Conservation (phyloP, 2,329 filamentous ascomycete species). For the Hawksworthiomyces lignivorus region DNA sequence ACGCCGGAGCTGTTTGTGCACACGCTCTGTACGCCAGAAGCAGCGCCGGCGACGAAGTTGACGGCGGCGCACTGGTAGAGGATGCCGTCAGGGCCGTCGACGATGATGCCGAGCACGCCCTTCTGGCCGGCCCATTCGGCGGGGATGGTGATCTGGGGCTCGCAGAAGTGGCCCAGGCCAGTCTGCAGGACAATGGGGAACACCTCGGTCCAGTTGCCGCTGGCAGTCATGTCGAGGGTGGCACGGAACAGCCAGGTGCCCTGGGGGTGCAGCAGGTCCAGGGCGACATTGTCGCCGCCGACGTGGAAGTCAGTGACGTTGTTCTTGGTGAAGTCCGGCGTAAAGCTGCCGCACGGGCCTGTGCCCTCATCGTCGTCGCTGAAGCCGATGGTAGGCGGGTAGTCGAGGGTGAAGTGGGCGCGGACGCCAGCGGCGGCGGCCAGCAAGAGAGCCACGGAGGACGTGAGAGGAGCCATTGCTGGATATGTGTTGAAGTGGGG, state of each 20-base stretch:
- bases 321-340: slow-evolving; percentile 32
- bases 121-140: slow-evolving; percentile 44
- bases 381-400: slow-evolving; percentile 39
- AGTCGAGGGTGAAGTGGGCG: slow-evolving; percentile 48
- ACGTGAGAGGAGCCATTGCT: slow-evolving; percentile 30
- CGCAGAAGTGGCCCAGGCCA: slow-evolving; percentile 47
- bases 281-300: slow-evolving; percentile 44
- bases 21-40: slow-evolving; percentile 13
- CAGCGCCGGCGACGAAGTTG: slow-evolving; percentile 42
- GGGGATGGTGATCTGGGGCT: slow-evolving; percentile 40
- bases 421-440: slow-evolving; percentile 32
- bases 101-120: slow-evolving; percentile 46
- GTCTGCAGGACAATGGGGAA: slow-evolving; percentile 47
- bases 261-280: slow-evolving; percentile 42
- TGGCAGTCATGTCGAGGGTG: slow-evolving; percentile 41
- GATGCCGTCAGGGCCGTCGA: slow-evolving; percentile 45
- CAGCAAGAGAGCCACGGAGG: slow-evolving; percentile 22
- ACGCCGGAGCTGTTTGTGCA: slow-evolving; percentile 34
- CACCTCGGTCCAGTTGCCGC: slow-evolving; percentile 46
- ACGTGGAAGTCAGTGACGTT: slow-evolving; percentile 46
- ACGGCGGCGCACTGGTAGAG: slow-evolving; percentile 40
- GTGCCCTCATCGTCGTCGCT: slow-evolving; percentile 37
- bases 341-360: slow-evolving; percentile 48
- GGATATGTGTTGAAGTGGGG: not conserved
- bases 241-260: slow-evolving; percentile 51